These are phyloP conservation scores for Gonium pectorale DNA, from an alignment of 139 green algal genomes.

Conservation along the genomic window DNA sequence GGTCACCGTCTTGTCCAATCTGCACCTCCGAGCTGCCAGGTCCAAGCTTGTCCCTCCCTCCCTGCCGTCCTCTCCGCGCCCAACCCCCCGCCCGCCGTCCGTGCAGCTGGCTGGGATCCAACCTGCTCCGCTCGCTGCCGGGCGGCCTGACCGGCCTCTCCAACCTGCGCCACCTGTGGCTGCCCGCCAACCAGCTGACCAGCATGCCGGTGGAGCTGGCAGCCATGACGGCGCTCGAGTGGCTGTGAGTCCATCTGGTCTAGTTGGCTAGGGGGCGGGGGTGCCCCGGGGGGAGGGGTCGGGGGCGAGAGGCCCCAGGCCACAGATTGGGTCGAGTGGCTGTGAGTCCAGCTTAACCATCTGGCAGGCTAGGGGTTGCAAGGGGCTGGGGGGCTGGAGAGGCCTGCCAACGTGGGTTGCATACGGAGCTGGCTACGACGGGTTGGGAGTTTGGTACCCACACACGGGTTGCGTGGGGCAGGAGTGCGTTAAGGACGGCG, in stretches of 20 bases:
- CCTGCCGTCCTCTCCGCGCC: not conserved
- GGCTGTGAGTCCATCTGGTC: constrained; percentile 52
- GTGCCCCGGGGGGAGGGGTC: not conserved
- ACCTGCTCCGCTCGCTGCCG: constrained; percentile 55
- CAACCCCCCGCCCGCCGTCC: not conserved
- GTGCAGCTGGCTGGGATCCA: constrained; percentile 57
- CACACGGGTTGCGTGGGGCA: too few species aligned
- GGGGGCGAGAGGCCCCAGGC: too few species aligned
- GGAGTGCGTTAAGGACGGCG: too few species aligned
- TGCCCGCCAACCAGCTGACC: constrained; percentile 54
- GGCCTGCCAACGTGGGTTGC: too few species aligned
- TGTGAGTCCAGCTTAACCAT: too few species aligned
- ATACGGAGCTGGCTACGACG: too few species aligned
- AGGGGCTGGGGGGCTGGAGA: too few species aligned
- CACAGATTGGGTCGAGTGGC: too few species aligned
- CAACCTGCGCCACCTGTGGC: constrained; percentile 51
- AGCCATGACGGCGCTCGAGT: constrained; percentile 49
- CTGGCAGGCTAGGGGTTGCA: too few species aligned
- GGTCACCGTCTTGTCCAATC: too few species aligned
- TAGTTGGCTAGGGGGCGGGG: not conserved
- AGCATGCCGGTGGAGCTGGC: constrained; percentile 47
- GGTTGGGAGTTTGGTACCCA: too few species aligned
- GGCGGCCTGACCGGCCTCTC: constrained; percentile 28
- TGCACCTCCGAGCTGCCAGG: too few species aligned
- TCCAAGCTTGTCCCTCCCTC: not conserved